A percentile compares a stretch with the other conserved stretches of the same genome.
Evolutionary conservation across 192 early-diverging fungal genomes (phyloP).

Genomic region (Backusella mclennaniae): DNA sequence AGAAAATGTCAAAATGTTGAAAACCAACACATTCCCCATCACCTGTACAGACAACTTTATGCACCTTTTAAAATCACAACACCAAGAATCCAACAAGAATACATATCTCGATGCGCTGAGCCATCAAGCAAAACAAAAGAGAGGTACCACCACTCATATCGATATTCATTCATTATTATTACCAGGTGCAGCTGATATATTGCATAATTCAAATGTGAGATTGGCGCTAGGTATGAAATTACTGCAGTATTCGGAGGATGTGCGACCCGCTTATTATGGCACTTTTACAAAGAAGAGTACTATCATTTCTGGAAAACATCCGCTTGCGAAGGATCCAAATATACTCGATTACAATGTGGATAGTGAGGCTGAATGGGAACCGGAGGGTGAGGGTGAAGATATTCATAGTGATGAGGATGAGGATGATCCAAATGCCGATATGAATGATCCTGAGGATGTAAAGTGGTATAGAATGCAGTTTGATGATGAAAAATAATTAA

Average conservation of each 20-base stretch:
- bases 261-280: conserved; percentile 77
- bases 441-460: conserved; percentile 35
- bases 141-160: conserved; percentile 19
- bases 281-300: conserved; percentile 71
- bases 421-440: conserved; percentile 38
- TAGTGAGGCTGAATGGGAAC: conserved; percentile 90
- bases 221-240: conserved; percentile 55
- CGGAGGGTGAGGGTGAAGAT: conserved; percentile 88
- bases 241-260: conserved; percentile 67
- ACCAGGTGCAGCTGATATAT: conserved; percentile 26
- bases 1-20: conserved; percentile 43
- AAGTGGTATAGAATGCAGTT: not conserved
- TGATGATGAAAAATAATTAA: not conserved
- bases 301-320: conserved; percentile 52
- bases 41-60: not conserved
- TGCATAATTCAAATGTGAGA: conserved; percentile 31
- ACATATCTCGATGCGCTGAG: not conserved
- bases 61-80: not conserved
- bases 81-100: not conserved
- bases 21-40: conserved; percentile 20
- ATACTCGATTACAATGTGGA: conserved; percentile 84
- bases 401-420: conserved; percentile 76
- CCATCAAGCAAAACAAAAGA: not conserved
- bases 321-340: conserved; percentile 60
- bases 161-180: conserved; percentile 34